A percentile compares a stretch with the other conserved stretches of the same genome.
phyloP scores from a whole-genome alignment of 495 filamentous ascomycete genomes.

The Apodospora peruviana region DNA sequence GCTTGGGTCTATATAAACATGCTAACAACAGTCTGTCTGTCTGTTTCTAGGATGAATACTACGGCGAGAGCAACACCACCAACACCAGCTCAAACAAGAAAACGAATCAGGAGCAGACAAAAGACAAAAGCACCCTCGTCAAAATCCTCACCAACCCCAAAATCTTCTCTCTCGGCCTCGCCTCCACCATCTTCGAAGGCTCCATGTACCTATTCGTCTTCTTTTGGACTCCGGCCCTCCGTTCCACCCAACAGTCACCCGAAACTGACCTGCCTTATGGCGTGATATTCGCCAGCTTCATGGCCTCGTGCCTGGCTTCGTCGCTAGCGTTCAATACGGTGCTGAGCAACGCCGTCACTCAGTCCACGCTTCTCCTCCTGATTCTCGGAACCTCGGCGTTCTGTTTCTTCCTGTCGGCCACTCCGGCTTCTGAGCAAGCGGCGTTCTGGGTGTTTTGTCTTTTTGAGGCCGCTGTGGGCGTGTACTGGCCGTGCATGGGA shows the following conservation, averaged over 20 bases:
- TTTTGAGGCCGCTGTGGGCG: slow-evolving; percentile 48
- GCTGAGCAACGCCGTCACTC: slow-evolving; percentile 16
- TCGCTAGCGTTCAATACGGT: slow-evolving; percentile 36
- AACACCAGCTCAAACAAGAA: not conserved
- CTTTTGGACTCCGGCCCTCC: slow-evolving; percentile 49
- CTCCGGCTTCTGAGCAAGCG: slow-evolving; percentile 32
- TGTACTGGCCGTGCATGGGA: slow-evolving; percentile 50
- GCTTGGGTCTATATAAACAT: no score
- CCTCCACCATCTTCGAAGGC: slow-evolving; percentile 50
- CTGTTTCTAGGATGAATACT: slow-evolving; percentile 48
- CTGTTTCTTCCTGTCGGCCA: slow-evolving; percentile 35
- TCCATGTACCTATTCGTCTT: slow-evolving; percentile 58
- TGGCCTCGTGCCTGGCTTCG: slow-evolving; percentile 50
- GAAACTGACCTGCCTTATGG: slow-evolving; percentile 43
- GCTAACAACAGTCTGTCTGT: no score
- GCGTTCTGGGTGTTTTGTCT: slow-evolving; percentile 50
- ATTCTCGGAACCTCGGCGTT: slow-evolving; percentile 29
- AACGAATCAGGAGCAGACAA: no score
- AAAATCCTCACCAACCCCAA: slow-evolving; percentile 27
- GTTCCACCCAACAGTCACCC: slow-evolving; percentile 27
- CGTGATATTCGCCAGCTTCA: slow-evolving; percentile 52
- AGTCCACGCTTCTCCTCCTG: slow-evolving; percentile 30
- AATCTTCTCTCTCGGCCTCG: slow-evolving; percentile 39
- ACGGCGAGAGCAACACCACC: slow-evolving; percentile 22
- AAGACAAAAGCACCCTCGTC: not conserved